Base-by-base conservation (phyloP, 1,139 yeast genomes). In the Suhomyces taliae region DNA sequence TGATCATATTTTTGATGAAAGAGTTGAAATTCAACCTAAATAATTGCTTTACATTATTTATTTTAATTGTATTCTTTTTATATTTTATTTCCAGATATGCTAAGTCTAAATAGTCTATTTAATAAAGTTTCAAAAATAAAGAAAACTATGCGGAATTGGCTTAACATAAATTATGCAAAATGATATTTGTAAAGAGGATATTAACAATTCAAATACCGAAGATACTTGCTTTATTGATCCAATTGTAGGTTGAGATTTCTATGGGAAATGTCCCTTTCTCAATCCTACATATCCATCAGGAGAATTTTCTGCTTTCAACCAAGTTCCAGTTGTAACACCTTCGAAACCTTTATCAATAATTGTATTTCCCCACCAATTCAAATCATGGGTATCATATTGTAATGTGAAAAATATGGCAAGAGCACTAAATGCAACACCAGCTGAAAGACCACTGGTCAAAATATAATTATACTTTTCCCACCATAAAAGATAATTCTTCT, bases 381-480 rank as follows among this genome's bases (percentile, higher is more conserved):
- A 46, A 9, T 58, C 48, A 37, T 65, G 66, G 9, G 64, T 67
- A 41, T 74, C 70, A 52, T 69, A 77, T 53, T 78, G 80, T 8
- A 81, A 80, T 1, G 82, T 73, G 56, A 83, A 79, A 63, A 82
- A 74, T 36, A 82, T 79, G 42, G 82, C 61, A 34, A 82, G 62
- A 0, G 83, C 79, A 52, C 80, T 66, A 47, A 81, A 75, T 0
- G 87, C 87, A 35, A 81, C 76, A 24, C 87, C 88, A 2, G 87
- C 82, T 7, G 76, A 67, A 39, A 83, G 62, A 3, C 81, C 87
- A 12, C 84, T 72, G 12, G 61, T 51, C 34, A 83, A 65, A 9
- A 85, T 76, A 59, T 83, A 85, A 57, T 80, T 82, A 64, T 83
- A 85, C 61, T 79, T 81, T 51, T 79, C 83, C 84, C 86, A 83